phyloP scores from a whole-genome alignment of 495 filamentous ascomycete species.

The Hypoxylon crocopeplum region DNA sequence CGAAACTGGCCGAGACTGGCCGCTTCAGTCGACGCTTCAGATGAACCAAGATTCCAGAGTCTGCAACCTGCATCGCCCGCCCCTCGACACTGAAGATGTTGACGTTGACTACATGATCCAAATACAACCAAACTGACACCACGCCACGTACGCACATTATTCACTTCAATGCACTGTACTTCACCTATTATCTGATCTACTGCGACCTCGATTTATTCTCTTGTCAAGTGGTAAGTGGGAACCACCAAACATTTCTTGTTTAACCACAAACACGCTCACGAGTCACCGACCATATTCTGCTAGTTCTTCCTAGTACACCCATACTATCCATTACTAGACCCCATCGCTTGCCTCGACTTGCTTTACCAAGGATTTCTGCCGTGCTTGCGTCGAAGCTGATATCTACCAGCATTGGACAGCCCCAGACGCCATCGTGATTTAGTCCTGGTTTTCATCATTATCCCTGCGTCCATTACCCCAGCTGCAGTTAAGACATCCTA shows the following conservation, averaged over 20 bases:
- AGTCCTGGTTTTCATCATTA: slow-evolving; percentile 13
- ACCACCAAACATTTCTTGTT: slow-evolving; percentile 11
- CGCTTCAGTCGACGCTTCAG: slow-evolving; percentile 5
- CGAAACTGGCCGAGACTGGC: background rate
- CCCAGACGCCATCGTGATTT: slow-evolving; percentile 32
- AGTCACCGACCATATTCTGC: background rate
- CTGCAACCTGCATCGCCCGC: background rate
- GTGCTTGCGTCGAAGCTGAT: slow-evolving; percentile 20
- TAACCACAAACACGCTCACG: slow-evolving; percentile 7
- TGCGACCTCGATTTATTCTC: background rate
- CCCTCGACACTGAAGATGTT: too few relatives aligned
- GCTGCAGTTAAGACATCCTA: slow-evolving; percentile 32
- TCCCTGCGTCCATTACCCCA: slow-evolving; percentile 23
- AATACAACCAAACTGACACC: slow-evolving; percentile 7
- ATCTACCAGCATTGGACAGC: slow-evolving; percentile 22
- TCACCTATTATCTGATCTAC: background rate
- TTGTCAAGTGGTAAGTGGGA: slow-evolving; percentile 6
- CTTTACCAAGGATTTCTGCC: slow-evolving; percentile 6
- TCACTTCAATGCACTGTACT: background rate
- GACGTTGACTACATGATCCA: too few relatives aligned
- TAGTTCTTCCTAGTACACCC: background rate
- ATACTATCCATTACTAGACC: slow-evolving; percentile 2
- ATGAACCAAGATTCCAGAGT: slow-evolving; percentile 18
- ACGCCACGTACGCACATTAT: background rate
- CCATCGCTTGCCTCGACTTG: slow-evolving; percentile 4